Percentiles rank a stretch among this genome's conserved stretches.
phyloP scores from a whole-genome alignment of 805 yeast genomes.

The Cyberlindnera xylosilytica region DNA sequence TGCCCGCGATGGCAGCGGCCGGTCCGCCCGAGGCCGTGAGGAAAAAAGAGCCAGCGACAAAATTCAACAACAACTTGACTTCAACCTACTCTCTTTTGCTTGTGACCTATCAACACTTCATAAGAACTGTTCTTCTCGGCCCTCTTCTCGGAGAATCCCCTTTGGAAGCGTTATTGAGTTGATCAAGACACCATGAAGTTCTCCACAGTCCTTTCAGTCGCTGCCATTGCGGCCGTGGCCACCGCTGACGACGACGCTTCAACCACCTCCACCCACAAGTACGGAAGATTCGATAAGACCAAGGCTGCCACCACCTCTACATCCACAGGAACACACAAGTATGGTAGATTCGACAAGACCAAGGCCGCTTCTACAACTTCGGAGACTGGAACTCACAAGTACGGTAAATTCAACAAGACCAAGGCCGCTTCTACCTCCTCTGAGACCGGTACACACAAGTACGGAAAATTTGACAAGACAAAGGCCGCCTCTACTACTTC shows the following conservation, averaged over 20 bases:
- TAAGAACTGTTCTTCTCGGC: too few relatives aligned
- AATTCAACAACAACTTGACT: constrained; percentile 1
- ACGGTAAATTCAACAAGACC: constrained; percentile 54
- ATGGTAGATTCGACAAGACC: constrained; percentile 42
- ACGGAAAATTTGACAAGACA: constrained; percentile 51
- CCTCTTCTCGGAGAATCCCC: too few relatives aligned
- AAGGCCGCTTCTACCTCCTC: constrained; percentile 31
- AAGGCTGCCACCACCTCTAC: constrained; percentile 33
- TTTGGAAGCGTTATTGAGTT: too few relatives aligned
- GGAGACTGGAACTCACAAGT: constrained; percentile 49
- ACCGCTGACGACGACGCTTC: constrained; percentile 19
- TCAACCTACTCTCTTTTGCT: too few relatives aligned
- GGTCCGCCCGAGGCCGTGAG: constrained; percentile 1
- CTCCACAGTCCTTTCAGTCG: constrained; percentile 20
- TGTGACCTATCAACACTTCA: too few relatives aligned
- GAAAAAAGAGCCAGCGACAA: constrained; percentile 1
- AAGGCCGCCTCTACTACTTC: constrained; percentile 31
- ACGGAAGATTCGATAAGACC: constrained; percentile 55
- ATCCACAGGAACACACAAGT: constrained; percentile 46
- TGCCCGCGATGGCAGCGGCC: neutral
- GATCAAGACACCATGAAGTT: constrained; percentile 25
- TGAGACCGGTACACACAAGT: constrained; percentile 46
- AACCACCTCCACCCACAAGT: constrained; percentile 47
- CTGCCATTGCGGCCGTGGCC: constrained; percentile 25
- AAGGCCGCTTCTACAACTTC: constrained; percentile 16